These are phyloP conservation scores for Trifolium subterraneum DNA, from an alignment of 306 rosid genomes.

Conservation along the genomic window DNA sequence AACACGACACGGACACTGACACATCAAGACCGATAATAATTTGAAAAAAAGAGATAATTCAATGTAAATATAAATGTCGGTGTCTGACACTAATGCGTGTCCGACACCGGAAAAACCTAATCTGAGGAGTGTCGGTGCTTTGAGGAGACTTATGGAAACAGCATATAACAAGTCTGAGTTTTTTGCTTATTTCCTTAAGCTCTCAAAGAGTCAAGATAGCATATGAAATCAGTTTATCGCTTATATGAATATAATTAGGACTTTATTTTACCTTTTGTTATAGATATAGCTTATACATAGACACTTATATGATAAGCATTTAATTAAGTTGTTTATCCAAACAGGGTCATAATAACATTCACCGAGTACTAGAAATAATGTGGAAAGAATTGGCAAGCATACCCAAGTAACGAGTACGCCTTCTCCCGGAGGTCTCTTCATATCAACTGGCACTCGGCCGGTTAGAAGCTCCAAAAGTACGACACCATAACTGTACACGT, in stretches of 20 bases:
- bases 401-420: slow-evolving; percentile 97
- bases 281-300: not conserved
- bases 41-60: no score
- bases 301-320: not conserved
- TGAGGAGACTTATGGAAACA: not conserved
- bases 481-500: slow-evolving; percentile 90
- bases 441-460: slow-evolving; percentile 92
- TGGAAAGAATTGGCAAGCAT: slow-evolving; percentile 39
- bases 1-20: no score
- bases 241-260: not conserved
- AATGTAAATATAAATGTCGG: no score
- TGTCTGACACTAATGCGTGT: no score
- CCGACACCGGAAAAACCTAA: no score
- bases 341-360: not conserved
- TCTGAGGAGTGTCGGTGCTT: no score
- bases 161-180: not conserved
- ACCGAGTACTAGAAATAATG: not conserved
- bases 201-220: not conserved
- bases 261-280: not conserved
- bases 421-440: slow-evolving; percentile 89
- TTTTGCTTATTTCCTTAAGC: not conserved
- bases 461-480: slow-evolving; percentile 95
- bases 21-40: no score
- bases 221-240: not conserved
- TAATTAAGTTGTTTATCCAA: not conserved